Evolutionary conservation across 2,329 filamentous ascomycete genomes (phyloP), one percentile per base, ranked within the genome.

Genomic region (Trichoderma sp.): DNA sequence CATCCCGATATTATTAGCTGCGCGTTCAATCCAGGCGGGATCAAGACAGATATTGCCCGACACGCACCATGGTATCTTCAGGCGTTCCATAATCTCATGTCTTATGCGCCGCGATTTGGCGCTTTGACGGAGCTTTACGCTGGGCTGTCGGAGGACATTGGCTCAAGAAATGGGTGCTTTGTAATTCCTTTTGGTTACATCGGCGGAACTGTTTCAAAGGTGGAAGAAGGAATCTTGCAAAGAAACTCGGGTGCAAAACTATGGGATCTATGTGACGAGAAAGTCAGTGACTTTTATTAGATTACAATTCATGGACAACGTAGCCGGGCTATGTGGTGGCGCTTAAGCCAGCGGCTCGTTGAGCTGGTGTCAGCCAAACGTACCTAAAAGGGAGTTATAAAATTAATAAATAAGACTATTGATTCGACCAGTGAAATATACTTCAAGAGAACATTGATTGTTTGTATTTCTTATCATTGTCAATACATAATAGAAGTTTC

Each of bases 11-110:
- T 62, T 29, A 31, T n/a, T 4, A 62, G 59, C 59, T 62, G 59
- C 8, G 59, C 43, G 8, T 62, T 62, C n/a, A 52, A 62, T 24
- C 59, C 59, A 7, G 59, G 59, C 4, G 59, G 40, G 16, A 52
- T 62, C 40, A 62, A 19, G n/a, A 62, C 59, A 37, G 58, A 60
- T 27, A 60, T 60, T 47, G 58, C 58, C 16, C 58, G 58, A 8
- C 58, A 60, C 37, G 58, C 58, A 8, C 58, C 58, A n/a, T 49
- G 59, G 40, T 52, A 52, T 43, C n/a, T 62, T n/a, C 40, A 33
- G 8, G 43, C 14, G 24, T 4, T 52, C 5, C 40, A 61, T 40
- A 61, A 49, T 24, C 47, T 61, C 6, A 61, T 62, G 59, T 27
- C 59, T 33, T 19, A 52, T 35, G 29, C 59, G 21, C 40, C 24